Conservation (phyloP, 495 filamentous ascomycete species). For the Aspergillus taichungensis region DNA sequence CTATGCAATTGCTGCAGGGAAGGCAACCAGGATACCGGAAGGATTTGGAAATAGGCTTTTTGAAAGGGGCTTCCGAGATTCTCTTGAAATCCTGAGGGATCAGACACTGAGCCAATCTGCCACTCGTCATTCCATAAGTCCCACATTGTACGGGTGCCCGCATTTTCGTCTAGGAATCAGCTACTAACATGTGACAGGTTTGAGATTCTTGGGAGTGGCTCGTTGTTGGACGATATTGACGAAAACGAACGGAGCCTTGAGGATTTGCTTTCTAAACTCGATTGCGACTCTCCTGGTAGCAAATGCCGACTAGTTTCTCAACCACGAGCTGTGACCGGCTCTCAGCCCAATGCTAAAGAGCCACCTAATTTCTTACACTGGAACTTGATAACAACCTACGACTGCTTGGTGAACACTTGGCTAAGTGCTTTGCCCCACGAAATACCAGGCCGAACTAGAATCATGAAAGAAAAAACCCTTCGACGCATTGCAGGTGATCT, state of each 20-base stretch:
- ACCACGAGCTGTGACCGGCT: too few relatives aligned
- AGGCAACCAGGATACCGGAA: not conserved
- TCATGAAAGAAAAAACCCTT: constrained; percentile 34
- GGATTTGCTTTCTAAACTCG: constrained; percentile 13
- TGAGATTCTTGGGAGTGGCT: constrained; percentile 18
- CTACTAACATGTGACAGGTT: constrained; percentile 15
- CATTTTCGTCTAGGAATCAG: not conserved
- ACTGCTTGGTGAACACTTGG: constrained; percentile 33
- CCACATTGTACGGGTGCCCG: constrained; percentile 16
- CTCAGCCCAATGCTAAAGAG: not conserved
- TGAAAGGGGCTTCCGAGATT: constrained; percentile 11
- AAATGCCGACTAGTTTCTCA: too few relatives aligned
- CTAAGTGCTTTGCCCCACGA: constrained; percentile 22
- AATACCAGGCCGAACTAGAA: constrained; percentile 29
- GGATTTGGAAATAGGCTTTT: not conserved
- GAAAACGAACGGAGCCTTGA: constrained; percentile 20
- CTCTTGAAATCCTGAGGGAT: constrained; percentile 10
- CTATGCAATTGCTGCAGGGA: constrained; percentile 19
- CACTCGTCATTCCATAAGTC: constrained; percentile 2
- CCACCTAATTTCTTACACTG: constrained; percentile 1
- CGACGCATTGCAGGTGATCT: constrained; percentile 33
- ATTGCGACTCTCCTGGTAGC: not conserved
- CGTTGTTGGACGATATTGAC: constrained; percentile 27
- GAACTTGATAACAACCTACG: constrained; percentile 27
- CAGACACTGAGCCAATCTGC: not conserved